Conservation (phyloP, 345 rosid species). For the Mangifera indica region DNA sequence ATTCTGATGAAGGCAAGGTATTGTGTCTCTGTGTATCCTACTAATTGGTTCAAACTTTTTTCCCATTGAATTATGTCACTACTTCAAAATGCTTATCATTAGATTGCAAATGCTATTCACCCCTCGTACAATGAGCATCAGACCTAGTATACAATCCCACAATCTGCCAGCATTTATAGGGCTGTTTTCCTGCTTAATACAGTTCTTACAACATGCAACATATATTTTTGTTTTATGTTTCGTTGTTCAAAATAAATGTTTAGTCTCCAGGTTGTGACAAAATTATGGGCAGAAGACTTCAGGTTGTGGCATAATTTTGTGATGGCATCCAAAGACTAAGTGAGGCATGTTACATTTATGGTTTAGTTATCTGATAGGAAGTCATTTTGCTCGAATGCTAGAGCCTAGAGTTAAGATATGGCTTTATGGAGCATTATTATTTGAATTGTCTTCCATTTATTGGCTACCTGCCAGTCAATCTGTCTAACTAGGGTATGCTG, state of each 20-base stretch:
- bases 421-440: neutral
- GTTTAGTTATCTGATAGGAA: too few species aligned
- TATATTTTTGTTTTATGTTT: neutral
- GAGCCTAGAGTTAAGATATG: too few species aligned
- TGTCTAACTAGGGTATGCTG: slow-evolving; percentile 3
- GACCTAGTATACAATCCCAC: too few species aligned
- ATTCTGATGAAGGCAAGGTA: slow-evolving; percentile 65
- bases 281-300: too few species aligned
- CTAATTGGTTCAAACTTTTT: neutral
- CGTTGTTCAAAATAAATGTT: too few species aligned
- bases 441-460: too few species aligned
- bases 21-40: neutral
- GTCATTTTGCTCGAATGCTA: too few species aligned
- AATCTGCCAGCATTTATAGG: neutral
- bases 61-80: neutral
- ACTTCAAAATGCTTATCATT: slow-evolving; percentile 2
- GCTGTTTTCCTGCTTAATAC: neutral
- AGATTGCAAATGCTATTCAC: neutral
- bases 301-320: too few species aligned
- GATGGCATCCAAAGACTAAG: neutral
- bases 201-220: neutral
- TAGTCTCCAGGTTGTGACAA: too few species aligned
- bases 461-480: neutral
- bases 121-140: neutral
- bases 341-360: too few species aligned